Conservation (phyloP, 768 basidiomycete species). For the Suillus cothurnatus region DNA sequence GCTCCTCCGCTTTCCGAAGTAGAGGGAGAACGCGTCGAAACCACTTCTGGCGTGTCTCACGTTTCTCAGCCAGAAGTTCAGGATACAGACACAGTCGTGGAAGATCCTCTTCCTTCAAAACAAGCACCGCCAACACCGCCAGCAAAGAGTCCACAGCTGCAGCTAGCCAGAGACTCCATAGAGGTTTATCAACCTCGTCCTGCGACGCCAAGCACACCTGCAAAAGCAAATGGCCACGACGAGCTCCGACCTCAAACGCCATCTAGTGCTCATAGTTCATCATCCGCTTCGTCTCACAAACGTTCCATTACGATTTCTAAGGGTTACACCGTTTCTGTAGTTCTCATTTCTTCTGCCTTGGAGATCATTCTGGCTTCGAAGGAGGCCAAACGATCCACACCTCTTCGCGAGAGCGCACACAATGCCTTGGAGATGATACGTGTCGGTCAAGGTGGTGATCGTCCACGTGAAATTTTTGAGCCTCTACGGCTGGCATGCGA, state of each 20-base stretch:
- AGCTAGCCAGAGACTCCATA: slow-evolving; percentile 7
- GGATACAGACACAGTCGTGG: neutral
- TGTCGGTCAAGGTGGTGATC: slow-evolving; percentile 71
- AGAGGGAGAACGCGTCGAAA: neutral
- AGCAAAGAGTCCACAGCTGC: slow-evolving; percentile 4
- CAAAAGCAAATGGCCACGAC: slow-evolving; percentile 18
- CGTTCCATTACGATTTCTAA: slow-evolving; percentile 64
- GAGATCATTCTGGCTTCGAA: slow-evolving; percentile 86
- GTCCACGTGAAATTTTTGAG: slow-evolving; percentile 88
- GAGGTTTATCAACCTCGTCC: slow-evolving; percentile 6
- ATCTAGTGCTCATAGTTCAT: slow-evolving; percentile 10
- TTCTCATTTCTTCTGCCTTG: slow-evolving; percentile 81
- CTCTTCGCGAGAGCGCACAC: slow-evolving; percentile 83
- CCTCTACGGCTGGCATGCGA: slow-evolving; percentile 97
- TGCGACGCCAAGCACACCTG: slow-evolving; percentile 10
- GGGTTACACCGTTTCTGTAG: slow-evolving; percentile 75
- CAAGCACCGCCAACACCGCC: slow-evolving; percentile 14
- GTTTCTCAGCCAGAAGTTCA: slow-evolving; percentile 1
- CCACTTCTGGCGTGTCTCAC: neutral
- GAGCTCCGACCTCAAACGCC: slow-evolving; percentile 24
- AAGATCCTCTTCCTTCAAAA: neutral
- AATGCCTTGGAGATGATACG: slow-evolving; percentile 82
- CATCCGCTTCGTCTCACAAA: slow-evolving; percentile 40
- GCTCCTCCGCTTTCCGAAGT: neutral
- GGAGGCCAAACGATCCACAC: slow-evolving; percentile 80